These are phyloP conservation scores for Primulina tabacum DNA, from an alignment of 257 asterid genomes.

Conservation along the genomic window DNA sequence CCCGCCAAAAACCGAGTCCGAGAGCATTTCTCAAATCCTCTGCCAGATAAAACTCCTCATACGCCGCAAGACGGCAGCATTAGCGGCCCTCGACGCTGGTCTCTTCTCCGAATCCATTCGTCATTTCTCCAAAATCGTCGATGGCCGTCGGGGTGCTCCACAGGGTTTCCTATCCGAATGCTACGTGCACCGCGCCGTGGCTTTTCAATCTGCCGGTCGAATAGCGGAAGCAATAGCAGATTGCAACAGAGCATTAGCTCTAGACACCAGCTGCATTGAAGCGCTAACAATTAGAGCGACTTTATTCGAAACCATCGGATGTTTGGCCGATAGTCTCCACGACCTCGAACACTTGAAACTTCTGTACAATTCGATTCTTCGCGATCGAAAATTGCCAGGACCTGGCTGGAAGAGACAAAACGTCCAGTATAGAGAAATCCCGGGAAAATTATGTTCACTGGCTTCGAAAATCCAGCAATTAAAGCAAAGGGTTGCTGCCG, in stretches of 20 bases:
- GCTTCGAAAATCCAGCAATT: constrained; percentile 76
- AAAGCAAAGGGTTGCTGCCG: constrained; percentile 77
- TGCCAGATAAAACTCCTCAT: constrained; percentile 63
- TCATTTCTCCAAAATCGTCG: constrained; percentile 72
- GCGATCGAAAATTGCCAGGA: constrained; percentile 75
- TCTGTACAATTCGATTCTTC: constrained; percentile 72
- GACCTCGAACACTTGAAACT: constrained; percentile 91
- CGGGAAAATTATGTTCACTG: constrained; percentile 75
- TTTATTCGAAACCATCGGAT: constrained; percentile 64
- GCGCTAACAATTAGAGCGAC: constrained; percentile 76
- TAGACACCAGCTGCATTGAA: constrained; percentile 74
- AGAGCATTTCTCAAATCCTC: constrained; percentile 61
- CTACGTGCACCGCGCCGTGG: constrained; percentile 60
- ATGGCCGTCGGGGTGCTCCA: constrained; percentile 75
- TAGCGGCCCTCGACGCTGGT: constrained; percentile 74
- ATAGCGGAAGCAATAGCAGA: constrained; percentile 71
- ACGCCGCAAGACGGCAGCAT: constrained; percentile 75
- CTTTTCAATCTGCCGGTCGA: constrained; percentile 55
- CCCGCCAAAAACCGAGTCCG: constrained; percentile 54
- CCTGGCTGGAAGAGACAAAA: constrained; percentile 82
- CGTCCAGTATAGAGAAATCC: constrained; percentile 81
- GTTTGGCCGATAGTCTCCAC: constrained; percentile 85
- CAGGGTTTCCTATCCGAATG: constrained; percentile 69
- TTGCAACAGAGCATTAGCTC: constrained; percentile 72
- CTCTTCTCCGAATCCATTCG: constrained; percentile 60